These are phyloP conservation scores for Carpediemonas membranifera DNA, from an alignment of 78 protist species.

Conservation along the genomic window DNA sequence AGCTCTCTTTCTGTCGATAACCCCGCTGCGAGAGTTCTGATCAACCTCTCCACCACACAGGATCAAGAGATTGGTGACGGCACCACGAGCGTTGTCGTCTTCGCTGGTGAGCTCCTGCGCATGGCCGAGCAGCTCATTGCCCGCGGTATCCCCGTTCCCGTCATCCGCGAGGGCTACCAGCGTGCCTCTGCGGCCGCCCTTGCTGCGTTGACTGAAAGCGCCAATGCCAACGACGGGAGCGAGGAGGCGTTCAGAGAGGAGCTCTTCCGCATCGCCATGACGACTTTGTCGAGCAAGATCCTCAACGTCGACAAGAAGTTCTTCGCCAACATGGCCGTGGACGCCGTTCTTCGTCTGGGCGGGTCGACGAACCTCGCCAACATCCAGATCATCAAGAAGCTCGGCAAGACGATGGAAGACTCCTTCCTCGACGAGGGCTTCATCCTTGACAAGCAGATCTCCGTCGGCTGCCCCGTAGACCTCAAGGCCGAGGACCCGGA, in stretches of 20 bases:
- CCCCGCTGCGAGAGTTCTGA: constrained; percentile 27
- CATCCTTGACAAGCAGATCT: constrained; percentile 86
- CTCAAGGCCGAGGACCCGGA: no score
- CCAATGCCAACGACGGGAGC: constrained; percentile 34
- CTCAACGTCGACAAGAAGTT: constrained; percentile 62
- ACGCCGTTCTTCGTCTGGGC: constrained; percentile 77
- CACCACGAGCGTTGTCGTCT: constrained; percentile 76
- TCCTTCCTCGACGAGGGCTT: constrained; percentile 91
- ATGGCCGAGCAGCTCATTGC: constrained; percentile 85
- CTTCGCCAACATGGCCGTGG: constrained; percentile 83
- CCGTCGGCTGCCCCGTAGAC: constrained; percentile 93
- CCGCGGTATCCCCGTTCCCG: constrained; percentile 87
- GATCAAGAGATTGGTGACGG: constrained; percentile 99
- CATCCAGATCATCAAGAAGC: constrained; percentile 64
- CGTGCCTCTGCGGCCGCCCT: constrained; percentile 70
- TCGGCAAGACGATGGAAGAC: constrained; percentile 77
- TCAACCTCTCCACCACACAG: constrained; percentile 77
- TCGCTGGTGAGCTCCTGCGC: constrained; percentile 92
- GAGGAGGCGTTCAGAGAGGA: constrained; percentile 61
- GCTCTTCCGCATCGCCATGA: constrained; percentile 81
- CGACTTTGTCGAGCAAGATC: constrained; percentile 89
- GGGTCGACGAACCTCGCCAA: constrained; percentile 4
- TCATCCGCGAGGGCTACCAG: constrained; percentile 58
- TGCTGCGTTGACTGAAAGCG: constrained; percentile 46
- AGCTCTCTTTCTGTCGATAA: constrained; percentile 32